Conservation (phyloP, 768 basidiomycete species). For the Tulasnella calospora region DNA sequence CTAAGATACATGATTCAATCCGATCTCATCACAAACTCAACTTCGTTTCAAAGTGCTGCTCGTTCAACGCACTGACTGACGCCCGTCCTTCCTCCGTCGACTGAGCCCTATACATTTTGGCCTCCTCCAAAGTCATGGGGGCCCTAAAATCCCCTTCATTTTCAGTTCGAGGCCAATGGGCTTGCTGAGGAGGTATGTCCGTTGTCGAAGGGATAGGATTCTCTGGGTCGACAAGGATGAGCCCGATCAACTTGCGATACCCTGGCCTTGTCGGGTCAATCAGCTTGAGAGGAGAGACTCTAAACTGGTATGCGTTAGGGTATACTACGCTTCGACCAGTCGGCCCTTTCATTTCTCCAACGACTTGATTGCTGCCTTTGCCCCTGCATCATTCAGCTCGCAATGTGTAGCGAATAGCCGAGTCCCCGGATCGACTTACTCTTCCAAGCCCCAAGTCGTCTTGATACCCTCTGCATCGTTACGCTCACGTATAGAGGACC, state of each 20-base stretch:
- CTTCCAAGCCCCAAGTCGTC: slow-evolving; percentile 45
- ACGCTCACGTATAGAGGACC: slow-evolving; percentile 24
- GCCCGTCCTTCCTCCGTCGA: no score
- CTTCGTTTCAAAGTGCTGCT: no score
- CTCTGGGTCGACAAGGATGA: slow-evolving; percentile 17
- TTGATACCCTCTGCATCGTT: slow-evolving; percentile 34
- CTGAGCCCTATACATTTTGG: no score
- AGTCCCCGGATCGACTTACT: neutral
- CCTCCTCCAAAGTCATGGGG: no score
- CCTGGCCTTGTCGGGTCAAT: slow-evolving; percentile 17
- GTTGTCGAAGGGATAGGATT: neutral
- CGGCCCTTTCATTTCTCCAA: neutral
- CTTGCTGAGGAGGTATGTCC: no score
- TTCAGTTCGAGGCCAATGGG: no score
- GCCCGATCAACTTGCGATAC: slow-evolving; percentile 17
- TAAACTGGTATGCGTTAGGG: slow-evolving; percentile 21
- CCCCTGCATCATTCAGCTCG: neutral
- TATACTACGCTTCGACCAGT: slow-evolving; percentile 19
- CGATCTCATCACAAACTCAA: no score
- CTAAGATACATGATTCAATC: no score
- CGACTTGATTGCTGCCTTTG: neutral
- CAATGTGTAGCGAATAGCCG: no score
- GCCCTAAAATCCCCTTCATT: no score
- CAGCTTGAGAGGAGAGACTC: slow-evolving; percentile 10
- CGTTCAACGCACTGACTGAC: no score